These are phyloP conservation scores for Drechslera avenae DNA, from an alignment of 2,329 filamentous ascomycete species.

Conservation along the genomic window DNA sequence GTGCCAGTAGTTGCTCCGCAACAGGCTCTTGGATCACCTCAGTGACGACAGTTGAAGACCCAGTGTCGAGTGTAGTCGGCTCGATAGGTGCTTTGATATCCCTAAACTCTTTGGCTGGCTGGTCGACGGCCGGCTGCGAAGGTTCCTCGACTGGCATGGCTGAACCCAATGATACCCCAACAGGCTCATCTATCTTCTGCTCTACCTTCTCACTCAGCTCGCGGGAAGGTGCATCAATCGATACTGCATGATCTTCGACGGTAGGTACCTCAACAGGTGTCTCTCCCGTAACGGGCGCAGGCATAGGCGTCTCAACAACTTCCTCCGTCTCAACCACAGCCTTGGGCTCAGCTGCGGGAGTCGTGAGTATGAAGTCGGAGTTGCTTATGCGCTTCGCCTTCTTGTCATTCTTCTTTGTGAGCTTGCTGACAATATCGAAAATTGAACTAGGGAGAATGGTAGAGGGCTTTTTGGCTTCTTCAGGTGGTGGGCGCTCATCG, in stretches of 20 bases:
- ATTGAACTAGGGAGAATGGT: slow-evolving; percentile 26
- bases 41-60: neutral
- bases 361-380: slow-evolving; percentile 28
- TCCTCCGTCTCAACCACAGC: slow-evolving; percentile 30
- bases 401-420: slow-evolving; percentile 35
- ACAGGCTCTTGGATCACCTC: neutral
- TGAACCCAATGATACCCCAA: neutral
- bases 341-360: slow-evolving; percentile 30
- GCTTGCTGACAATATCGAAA: slow-evolving; percentile 34
- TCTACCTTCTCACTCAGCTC: slow-evolving; percentile 37
- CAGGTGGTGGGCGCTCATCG: slow-evolving; percentile 15
- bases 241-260: slow-evolving; percentile 5
- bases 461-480: slow-evolving; percentile 17
- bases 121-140: slow-evolving; percentile 4
- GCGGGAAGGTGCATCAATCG: slow-evolving; percentile 9
- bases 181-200: slow-evolving; percentile 26
- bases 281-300: neutral
- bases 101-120: neutral
- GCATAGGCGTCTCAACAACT: slow-evolving; percentile 15
- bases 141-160: neutral
- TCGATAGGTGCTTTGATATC: neutral
- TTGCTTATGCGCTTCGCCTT: slow-evolving; percentile 23
- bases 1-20: slow-evolving; percentile 14
- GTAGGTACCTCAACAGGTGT: slow-evolving; percentile 11
- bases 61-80: neutral